phyloP scores from a whole-genome alignment of 2,329 filamentous ascomycete genomes.

The Clarireedia sp. region DNA sequence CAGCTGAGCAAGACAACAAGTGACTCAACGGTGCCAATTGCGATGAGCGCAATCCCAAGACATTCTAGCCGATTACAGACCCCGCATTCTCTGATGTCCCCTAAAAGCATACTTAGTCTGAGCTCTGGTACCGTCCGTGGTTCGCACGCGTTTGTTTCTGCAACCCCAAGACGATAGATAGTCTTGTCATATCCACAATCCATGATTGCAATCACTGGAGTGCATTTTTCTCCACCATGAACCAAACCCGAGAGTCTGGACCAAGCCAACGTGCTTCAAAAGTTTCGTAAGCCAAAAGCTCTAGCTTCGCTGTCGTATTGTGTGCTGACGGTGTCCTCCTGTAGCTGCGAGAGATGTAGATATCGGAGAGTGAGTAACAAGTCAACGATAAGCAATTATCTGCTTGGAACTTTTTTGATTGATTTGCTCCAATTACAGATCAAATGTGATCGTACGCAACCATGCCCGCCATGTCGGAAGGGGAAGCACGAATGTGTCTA shows the following conservation, averaged over 20 bases:
- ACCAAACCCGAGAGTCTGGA: background rate
- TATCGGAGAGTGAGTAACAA: constrained; percentile 33
- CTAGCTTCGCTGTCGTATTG: background rate
- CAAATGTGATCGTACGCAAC: constrained; percentile 44
- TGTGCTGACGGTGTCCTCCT: background rate
- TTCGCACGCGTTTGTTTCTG: background rate
- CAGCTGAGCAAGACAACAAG: background rate
- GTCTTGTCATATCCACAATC: background rate
- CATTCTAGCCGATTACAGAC: no score
- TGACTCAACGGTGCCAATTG: no score
- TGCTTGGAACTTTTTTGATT: background rate
- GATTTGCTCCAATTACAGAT: constrained; percentile 28
- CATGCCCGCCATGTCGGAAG: constrained; percentile 42
- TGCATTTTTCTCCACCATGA: background rate
- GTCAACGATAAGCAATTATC: background rate
- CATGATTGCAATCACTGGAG: background rate
- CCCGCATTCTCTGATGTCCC: no score
- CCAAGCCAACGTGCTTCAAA: constrained; percentile 1
- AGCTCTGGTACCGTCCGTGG: no score
- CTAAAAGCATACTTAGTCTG: background rate
- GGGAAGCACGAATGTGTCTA: constrained; percentile 35
- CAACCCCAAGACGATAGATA: background rate
- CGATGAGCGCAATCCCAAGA: no score
- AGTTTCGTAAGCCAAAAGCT: constrained; percentile 1
- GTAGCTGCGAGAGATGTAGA: constrained; percentile 38